phyloP scores from a whole-genome alignment of 805 yeast genomes.

The Candida ponderosae region DNA sequence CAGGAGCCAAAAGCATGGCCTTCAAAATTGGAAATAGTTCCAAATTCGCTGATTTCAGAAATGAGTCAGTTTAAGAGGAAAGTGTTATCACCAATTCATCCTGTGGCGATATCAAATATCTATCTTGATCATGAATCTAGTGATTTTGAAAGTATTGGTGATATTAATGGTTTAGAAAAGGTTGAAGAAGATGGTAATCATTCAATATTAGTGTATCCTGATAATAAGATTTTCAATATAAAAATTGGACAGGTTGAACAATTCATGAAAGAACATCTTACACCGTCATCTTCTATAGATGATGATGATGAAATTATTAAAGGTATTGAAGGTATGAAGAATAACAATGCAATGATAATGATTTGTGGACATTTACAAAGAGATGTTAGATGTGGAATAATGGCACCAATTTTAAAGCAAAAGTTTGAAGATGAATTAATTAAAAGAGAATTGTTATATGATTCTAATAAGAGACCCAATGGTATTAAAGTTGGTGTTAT shows the following conservation, averaged over 20 bases:
- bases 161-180: too few relatives aligned
- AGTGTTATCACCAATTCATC: slow-evolving; percentile 34
- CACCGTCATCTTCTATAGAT: slow-evolving; percentile 21
- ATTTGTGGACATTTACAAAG: slow-evolving; percentile 62
- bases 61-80: slow-evolving; percentile 27
- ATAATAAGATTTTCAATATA: slow-evolving; percentile 28
- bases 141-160: too few relatives aligned
- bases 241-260: slow-evolving; percentile 11
- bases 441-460: slow-evolving; percentile 23
- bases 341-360: slow-evolving; percentile 26
- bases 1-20: slow-evolving; percentile 27
- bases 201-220: slow-evolving; percentile 51
- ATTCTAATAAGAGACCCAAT: slow-evolving; percentile 12
- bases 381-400: slow-evolving; percentile 58
- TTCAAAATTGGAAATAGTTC: slow-evolving; percentile 39
- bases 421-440: slow-evolving; percentile 42
- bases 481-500: slow-evolving; percentile 43
- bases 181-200: slow-evolving; percentile 7
- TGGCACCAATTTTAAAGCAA: slow-evolving; percentile 48
- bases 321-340: slow-evolving; percentile 18
- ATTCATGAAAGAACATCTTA: slow-evolving; percentile 35
- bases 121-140: slow-evolving; percentile 15
- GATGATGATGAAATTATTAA: slow-evolving; percentile 16
- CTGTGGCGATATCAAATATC: slow-evolving; percentile 43
- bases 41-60: slow-evolving; percentile 34